Evolutionary conservation across 1,284 basidiomycete species (phyloP).

Genomic region (Leccinum griseonigrum): DNA sequence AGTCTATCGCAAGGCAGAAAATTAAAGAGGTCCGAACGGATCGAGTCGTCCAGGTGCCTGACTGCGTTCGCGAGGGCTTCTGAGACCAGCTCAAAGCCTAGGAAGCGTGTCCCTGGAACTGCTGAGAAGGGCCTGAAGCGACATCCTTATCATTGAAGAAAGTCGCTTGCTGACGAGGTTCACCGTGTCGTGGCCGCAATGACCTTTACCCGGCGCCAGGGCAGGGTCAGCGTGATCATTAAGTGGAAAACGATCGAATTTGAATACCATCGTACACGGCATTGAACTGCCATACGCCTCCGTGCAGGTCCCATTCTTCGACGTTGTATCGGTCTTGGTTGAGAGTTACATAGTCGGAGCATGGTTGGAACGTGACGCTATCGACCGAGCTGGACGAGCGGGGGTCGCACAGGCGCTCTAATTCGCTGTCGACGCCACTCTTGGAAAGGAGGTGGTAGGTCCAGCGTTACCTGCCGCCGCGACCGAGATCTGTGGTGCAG

Average conservation of each 20-base stretch:
- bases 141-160: slow-evolving; percentile 43
- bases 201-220: slow-evolving; percentile 40
- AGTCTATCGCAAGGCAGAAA: slow-evolving; percentile 41
- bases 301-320: slow-evolving; percentile 52
- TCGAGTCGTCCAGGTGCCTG: slow-evolving; percentile 40
- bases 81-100: slow-evolving; percentile 39
- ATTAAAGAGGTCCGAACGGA: slow-evolving; percentile 44
- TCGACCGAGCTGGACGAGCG: slow-evolving; percentile 41
- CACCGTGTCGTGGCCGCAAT: slow-evolving; percentile 58
- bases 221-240: slow-evolving; percentile 12
- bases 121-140: slow-evolving; percentile 40
- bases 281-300: slow-evolving; percentile 56
- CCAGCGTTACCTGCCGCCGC: slow-evolving; percentile 50
- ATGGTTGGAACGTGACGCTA: slow-evolving; percentile 59
- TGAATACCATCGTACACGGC: slow-evolving; percentile 58
- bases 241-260: not conserved
- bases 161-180: slow-evolving; percentile 47
- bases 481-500: slow-evolving; percentile 55
- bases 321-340: slow-evolving; percentile 56
- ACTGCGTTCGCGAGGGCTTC: slow-evolving; percentile 42
- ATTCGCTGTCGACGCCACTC: slow-evolving; percentile 44
- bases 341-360: slow-evolving; percentile 43
- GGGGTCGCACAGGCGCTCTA: slow-evolving; percentile 39
- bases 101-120: slow-evolving; percentile 29
- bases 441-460: slow-evolving; percentile 53